Percentiles rank a stretch among this genome's conserved stretches.
Conservation (phyloP, 306 rosid species). For the Citrullus colocynthis region DNA sequence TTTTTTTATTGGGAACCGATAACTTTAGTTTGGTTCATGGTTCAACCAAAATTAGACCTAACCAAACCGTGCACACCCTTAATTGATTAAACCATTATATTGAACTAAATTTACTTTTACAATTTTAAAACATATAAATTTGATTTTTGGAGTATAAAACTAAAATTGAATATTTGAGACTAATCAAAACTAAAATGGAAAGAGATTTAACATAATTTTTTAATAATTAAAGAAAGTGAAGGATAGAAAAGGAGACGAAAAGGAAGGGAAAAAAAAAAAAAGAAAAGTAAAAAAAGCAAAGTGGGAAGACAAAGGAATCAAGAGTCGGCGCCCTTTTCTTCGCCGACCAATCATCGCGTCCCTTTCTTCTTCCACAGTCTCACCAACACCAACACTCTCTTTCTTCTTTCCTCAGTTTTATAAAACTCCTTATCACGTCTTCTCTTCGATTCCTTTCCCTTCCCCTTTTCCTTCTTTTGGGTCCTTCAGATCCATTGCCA, state of each 20-base stretch:
- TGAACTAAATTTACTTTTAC: no score
- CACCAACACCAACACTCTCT: background rate
- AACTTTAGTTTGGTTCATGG: no score
- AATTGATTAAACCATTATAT: no score
- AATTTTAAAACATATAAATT: no score
- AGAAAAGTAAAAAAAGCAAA: background rate
- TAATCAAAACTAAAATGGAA: no score
- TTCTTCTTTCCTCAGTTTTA: background rate
- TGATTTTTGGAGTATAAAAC: no score
- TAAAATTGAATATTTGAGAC: no score
- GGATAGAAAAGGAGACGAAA: background rate
- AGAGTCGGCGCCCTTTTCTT: constrained; percentile 68
- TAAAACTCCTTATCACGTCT: background rate
- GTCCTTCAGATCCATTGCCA: background rate
- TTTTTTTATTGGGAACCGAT: no score
- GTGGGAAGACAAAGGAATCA: constrained; percentile 20
- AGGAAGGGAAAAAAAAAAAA: background rate
- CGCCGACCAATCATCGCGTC: constrained; percentile 74
- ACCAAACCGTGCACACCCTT: no score
- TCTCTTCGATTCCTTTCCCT: background rate
- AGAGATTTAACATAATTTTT: no score
- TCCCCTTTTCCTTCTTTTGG: background rate
- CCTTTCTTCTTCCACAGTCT: constrained; percentile 18
- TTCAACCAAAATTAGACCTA: no score
- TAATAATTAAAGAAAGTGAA: background rate